These are phyloP conservation scores for Alternaria brassicicola DNA, from an alignment of 2,329 filamentous ascomycete species.

Conservation along the genomic window DNA sequence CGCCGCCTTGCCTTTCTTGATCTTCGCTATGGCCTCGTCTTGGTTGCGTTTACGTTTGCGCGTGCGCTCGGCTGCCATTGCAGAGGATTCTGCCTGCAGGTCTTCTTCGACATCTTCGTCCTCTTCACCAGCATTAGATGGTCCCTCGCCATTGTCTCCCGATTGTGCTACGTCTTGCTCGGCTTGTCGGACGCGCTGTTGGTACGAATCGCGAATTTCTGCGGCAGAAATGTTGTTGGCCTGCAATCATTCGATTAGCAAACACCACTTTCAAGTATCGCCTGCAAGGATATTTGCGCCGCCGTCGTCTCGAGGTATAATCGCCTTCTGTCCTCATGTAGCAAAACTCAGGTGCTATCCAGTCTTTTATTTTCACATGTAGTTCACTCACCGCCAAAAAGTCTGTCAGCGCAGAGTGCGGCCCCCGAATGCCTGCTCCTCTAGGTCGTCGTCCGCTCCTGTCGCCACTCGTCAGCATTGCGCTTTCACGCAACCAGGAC, in stretches of 20 bases:
- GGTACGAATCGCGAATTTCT: slow-evolving; percentile 66
- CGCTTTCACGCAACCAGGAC: neutral
- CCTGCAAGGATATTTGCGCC: neutral
- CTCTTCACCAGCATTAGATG: slow-evolving; percentile 44
- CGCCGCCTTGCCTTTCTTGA: slow-evolving; percentile 57
- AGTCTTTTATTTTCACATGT: too few relatives aligned
- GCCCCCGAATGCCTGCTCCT: slow-evolving; percentile 58
- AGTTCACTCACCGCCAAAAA: slow-evolving; percentile 64
- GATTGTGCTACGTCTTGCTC: slow-evolving; percentile 47
- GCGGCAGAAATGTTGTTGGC: slow-evolving; percentile 75
- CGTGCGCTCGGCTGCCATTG: slow-evolving; percentile 51
- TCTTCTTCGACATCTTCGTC: slow-evolving; percentile 44
- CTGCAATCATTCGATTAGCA: slow-evolving; percentile 44
- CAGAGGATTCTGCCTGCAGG: slow-evolving; percentile 44
- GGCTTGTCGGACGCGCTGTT: slow-evolving; percentile 58
- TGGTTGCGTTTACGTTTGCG: slow-evolving; percentile 65
- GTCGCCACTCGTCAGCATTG: slow-evolving; percentile 29
- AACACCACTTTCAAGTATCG: neutral
- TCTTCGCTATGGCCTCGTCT: slow-evolving; percentile 54
- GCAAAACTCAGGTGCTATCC: neutral
- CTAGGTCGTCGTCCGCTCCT: slow-evolving; percentile 49
- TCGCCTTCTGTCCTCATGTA: neutral
- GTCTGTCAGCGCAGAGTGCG: slow-evolving; percentile 71
- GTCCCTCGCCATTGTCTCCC: slow-evolving; percentile 46
- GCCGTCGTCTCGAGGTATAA: neutral